A percentile compares a stretch with the other conserved stretches of the same genome.
phyloP scores from a whole-genome alignment of 495 filamentous ascomycete genomes.

The Opeltia flavorubescens region DNA sequence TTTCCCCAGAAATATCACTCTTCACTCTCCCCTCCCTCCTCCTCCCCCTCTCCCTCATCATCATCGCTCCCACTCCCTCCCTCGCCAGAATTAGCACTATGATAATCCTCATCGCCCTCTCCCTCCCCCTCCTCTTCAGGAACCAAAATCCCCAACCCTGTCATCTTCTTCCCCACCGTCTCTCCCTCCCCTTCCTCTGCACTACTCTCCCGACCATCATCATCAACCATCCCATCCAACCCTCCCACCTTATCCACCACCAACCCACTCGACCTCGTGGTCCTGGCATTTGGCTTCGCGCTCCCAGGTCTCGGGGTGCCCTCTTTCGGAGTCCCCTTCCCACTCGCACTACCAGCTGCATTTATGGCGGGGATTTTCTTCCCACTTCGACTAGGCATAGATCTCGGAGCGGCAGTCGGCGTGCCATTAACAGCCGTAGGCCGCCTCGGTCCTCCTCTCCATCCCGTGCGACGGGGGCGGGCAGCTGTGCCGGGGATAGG shows the following conservation, averaged over 20 bases:
- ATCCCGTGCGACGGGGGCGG: constrained; percentile 12
- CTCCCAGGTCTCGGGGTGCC: neutral
- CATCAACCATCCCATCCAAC: neutral
- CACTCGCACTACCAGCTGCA: neutral
- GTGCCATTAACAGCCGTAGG: constrained; percentile 9
- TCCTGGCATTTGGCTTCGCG: neutral
- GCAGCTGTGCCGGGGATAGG: constrained; percentile 17
- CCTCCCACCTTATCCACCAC: constrained; percentile 2
- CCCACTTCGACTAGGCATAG: constrained; percentile 3
- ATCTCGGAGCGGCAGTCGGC: constrained; percentile 2
- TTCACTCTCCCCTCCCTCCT: too few relatives aligned
- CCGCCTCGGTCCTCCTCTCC: constrained; percentile 11
- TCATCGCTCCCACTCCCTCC: constrained; percentile 9
- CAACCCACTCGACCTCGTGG: constrained; percentile 6
- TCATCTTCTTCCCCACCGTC: constrained; percentile 1
- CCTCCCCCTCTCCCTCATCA: constrained; percentile 7
- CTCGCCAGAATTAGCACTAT: constrained; percentile 6
- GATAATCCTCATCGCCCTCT: constrained; percentile 7
- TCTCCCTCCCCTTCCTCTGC: constrained; percentile 9
- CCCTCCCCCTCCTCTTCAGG: constrained; percentile 5
- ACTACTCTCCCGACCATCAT: neutral
- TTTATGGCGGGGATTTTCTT: neutral
- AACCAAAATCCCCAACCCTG: neutral
- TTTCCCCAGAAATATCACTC: too few relatives aligned
- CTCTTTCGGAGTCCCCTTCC: neutral